Evolutionary conservation across 768 basidiomycete species (phyloP).

Genomic region (Lentinula lateritia): DNA sequence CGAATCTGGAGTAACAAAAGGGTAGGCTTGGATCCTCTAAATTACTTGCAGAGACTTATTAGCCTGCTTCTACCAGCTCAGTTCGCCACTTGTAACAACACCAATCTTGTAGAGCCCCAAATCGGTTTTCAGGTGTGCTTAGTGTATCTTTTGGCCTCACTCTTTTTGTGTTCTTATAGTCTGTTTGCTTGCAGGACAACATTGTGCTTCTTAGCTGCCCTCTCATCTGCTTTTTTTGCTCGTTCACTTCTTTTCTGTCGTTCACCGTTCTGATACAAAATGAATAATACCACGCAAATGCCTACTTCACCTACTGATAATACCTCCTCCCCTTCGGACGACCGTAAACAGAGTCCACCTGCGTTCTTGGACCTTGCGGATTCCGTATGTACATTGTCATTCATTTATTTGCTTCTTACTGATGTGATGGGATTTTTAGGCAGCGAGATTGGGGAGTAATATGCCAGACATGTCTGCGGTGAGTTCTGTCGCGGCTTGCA

Average conservation of each 20-base stretch:
- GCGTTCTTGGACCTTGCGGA: constrained; percentile 93
- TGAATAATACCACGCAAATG: constrained; percentile 68
- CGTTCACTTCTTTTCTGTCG: constrained; percentile 47
- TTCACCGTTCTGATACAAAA: constrained; percentile 55
- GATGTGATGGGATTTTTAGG: constrained; percentile 35
- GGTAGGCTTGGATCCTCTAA: constrained; percentile 27
- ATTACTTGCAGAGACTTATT: constrained; percentile 8
- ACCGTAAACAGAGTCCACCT: constrained; percentile 81
- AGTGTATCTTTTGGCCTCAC: constrained; percentile 17
- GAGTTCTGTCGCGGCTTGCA: constrained; percentile 25
- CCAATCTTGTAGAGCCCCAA: constrained; percentile 64
- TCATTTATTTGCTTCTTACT: constrained; percentile 11
- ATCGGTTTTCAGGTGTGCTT: constrained; percentile 44
- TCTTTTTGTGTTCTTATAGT: constrained; percentile 17
- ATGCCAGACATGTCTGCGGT: constrained; percentile 84
- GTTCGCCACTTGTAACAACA: constrained; percentile 77
- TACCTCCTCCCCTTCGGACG: constrained; percentile 53
- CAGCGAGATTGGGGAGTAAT: constrained; percentile 80
- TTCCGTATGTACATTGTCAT: constrained; percentile 54
- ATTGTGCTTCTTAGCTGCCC: constrained; percentile 63
- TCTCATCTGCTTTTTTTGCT: constrained; percentile 44
- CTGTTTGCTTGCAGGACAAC: constrained; percentile 38
- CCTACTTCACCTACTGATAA: constrained; percentile 70
- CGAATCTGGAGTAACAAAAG: constrained; percentile 42
- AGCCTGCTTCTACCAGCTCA: constrained; percentile 29